Base-by-base conservation (phyloP, 306 rosid genomes). In the Citrullus mucosospermus region DNA sequence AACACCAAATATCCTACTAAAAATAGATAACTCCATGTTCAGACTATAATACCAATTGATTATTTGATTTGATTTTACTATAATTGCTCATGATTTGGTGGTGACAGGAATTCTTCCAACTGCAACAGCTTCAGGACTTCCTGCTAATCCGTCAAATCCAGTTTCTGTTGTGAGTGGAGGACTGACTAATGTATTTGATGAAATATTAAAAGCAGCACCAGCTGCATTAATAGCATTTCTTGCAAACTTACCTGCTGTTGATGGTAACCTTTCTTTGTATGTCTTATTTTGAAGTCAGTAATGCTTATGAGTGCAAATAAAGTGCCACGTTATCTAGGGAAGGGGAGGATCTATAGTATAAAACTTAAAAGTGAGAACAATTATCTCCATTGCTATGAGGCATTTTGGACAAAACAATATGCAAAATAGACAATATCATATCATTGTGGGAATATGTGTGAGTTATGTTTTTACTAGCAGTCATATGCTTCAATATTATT, bases 201-300 rank as follows among this genome's bases (percentile, higher is more conserved):
- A 92, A 87, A 87, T 95, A 86, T 78, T 91, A 56, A 90, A 91
- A 86, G 91, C 92, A 68, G 86, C 99, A 59, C 97, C 99, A 15
- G 91, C 97, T 79, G 85, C 92, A 51, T 86, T 95, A 88, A 78
- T 91, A 63, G 89, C 93, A 81, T 92, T 95, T 86, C 87, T 95
- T 78, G 87, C 97, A 74, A 91, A 85, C 88, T 86, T 95, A 81
- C 97, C 99, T n/a, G 85, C 89, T 60, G 86, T 92, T 82, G 99
- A 95, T 43, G 97, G 98, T 95, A 91, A 82, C 55, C 28, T 78
- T 86, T 65, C 36, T 65, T 25, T 78, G 50, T 36, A 80, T 71
- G 59, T 71, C 77, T 15, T 71, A 25, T 28, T 48, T 22, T 71
- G 34, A 71, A 70, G 58, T 58, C 41, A 22, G 54, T 48, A 2